Conservation (phyloP, 306 rosid species). For the Quercus gilva region DNA sequence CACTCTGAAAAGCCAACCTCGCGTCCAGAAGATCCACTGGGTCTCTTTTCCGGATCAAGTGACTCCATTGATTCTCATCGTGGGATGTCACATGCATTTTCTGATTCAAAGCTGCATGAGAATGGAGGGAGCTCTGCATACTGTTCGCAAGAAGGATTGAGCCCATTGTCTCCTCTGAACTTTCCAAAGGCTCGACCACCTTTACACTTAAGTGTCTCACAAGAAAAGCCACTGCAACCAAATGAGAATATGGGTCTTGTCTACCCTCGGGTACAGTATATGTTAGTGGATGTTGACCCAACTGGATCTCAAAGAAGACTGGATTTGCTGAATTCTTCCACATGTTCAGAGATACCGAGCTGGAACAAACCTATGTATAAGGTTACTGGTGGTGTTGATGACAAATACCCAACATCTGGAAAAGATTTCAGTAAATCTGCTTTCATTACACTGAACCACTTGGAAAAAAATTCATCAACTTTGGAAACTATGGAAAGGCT, state of each 20-base stretch:
- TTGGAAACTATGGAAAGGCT: constrained; percentile 28
- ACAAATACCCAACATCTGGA: constrained; percentile 24
- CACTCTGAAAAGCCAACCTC: constrained; percentile 39
- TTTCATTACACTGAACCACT: constrained; percentile 21
- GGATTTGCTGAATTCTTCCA: constrained; percentile 37
- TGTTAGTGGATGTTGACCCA: constrained; percentile 33
- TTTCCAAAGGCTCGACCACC: constrained; percentile 42
- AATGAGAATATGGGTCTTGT: constrained; percentile 28
- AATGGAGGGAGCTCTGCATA: constrained; percentile 50
- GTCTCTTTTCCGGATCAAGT: constrained; percentile 32
- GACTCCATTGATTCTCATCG: constrained; percentile 27
- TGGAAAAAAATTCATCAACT: constrained; percentile 24
- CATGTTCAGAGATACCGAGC: constrained; percentile 34
- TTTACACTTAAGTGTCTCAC: constrained; percentile 33
- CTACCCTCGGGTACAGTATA: constrained; percentile 38
- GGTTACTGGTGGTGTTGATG: constrained; percentile 27
- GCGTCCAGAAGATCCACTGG: constrained; percentile 26
- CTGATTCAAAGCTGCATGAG: constrained; percentile 66
- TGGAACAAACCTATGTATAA: constrained; percentile 26
- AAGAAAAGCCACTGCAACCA: constrained; percentile 32
- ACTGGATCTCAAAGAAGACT: constrained; percentile 36
- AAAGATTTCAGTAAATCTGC: constrained; percentile 23
- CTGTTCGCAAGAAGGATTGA: constrained; percentile 52
- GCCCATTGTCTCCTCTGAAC: constrained; percentile 44
- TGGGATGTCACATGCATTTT: constrained; percentile 59